Evolutionary conservation across 2,329 filamentous ascomycete genomes (phyloP), one percentile per base, ranked within the genome.

Genomic region (Coleophoma cylindrospora): DNA sequence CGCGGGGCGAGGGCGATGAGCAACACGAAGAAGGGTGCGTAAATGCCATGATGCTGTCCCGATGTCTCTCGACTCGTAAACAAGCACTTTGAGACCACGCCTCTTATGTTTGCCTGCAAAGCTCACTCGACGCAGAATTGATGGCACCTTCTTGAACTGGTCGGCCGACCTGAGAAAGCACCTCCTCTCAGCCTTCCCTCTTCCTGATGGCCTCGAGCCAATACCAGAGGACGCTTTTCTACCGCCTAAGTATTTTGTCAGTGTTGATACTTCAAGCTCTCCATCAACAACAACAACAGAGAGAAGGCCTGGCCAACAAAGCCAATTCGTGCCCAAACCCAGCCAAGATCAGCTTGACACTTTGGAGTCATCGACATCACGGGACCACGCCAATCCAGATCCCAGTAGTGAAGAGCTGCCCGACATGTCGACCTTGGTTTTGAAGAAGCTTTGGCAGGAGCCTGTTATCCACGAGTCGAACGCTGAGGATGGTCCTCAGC

Each of bases 1-100:
- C 86, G 38, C 76, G 84, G 36, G 94, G 89, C 12, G 94, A 99
- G 68, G 91, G 86, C 19, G 94, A 99, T 64, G 91, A 96, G 60
- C 89, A 95, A 65, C 91, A 96, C 72, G 83, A 89, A 22, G 91
- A 97, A 69, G 91, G 92, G 84, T 94, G 72, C 58, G 79, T 72
- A n/a, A 37, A 10, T 9, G 48, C 47, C 13, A 36, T 49, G 5
- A 43, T 27, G 8, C 13, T 45, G 36, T 43, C 27, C 27, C 27
- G 27, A 3, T 27, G 9, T 7, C 27, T 27, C 27, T 27, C 27
- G 27, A 27, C 27, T 27, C 27, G 27, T 27, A 8, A 27, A 27
- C 9, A 7, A 27, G 27, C 27, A 27, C 27, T 27, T 5, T 27
- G 27, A 10, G 6, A 27, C 27, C 6, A 27, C 10, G 40, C 15